phyloP scores from a whole-genome alignment of 371 early-diverging fungal species.

The Blakeslea trispora region DNA sequence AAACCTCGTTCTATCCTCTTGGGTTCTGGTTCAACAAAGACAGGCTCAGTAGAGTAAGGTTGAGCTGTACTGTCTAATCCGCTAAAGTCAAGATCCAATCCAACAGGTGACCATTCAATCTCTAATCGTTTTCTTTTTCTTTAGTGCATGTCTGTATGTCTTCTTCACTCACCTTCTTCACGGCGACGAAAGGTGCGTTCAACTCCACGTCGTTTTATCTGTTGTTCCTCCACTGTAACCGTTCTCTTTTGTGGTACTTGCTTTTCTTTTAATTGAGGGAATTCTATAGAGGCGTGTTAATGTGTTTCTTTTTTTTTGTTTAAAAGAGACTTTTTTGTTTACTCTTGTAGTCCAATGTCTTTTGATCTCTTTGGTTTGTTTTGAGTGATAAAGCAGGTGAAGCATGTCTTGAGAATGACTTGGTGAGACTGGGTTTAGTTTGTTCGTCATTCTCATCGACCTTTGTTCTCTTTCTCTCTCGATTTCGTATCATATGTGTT shows the following conservation, averaged over 20 bases:
- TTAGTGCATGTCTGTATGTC: neutral
- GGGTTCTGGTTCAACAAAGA: neutral
- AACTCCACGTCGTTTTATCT: neutral
- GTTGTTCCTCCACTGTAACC: neutral
- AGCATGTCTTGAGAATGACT: neutral
- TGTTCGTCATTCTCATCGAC: constrained; percentile 4
- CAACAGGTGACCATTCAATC: constrained; percentile 7
- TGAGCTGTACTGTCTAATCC: neutral
- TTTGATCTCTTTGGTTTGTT: neutral
- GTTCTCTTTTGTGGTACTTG: neutral
- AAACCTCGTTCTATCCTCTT: too few species aligned
- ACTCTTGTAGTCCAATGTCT: neutral
- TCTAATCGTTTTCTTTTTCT: too few species aligned
- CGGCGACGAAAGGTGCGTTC: constrained; percentile 1
- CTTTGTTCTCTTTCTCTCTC: neutral
- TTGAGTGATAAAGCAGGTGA: neutral
- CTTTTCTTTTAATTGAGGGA: neutral
- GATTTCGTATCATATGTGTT: too few species aligned
- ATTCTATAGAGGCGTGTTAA: constrained; percentile 1
- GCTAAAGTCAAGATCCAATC: constrained; percentile 9
- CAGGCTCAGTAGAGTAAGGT: neutral
- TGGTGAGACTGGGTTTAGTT: neutral
- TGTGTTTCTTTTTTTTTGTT: neutral
- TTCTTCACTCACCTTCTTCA: constrained; percentile 1
- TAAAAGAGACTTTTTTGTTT: neutral